These are phyloP conservation scores for Hydrangea macrophylla DNA, from an alignment of 148 eudicot genomes.

Conservation along the genomic window DNA sequence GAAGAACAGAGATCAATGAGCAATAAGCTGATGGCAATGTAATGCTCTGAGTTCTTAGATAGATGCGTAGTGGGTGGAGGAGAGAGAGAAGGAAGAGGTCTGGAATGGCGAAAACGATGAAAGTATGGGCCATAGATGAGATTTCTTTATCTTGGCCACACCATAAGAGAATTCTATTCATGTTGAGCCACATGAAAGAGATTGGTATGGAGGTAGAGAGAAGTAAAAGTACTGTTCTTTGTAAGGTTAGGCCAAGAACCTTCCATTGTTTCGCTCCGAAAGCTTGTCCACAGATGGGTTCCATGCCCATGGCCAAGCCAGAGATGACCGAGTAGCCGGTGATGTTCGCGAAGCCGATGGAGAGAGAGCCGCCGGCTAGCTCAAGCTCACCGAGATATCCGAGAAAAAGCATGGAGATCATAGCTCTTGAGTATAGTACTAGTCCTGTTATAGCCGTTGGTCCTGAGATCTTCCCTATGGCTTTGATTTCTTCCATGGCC, in stretches of 20 bases:
- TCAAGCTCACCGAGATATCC: conserved; percentile 89
- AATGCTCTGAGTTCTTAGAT: conserved; percentile 69
- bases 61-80: conserved; percentile 74
- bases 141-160: conserved; percentile 79
- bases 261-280: conserved; percentile 82
- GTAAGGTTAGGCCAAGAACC: conserved; percentile 73
- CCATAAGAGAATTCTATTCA: conserved; percentile 59
- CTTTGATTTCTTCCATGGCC: conserved; percentile 78
- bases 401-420: conserved; percentile 96
- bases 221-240: conserved; percentile 77
- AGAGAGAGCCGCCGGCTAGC: conserved; percentile 84
- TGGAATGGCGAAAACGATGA: conserved; percentile 67
- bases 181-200: conserved; percentile 77
- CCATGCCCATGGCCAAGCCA: conserved; percentile 99
- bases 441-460: conserved; percentile 83
- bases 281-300: conserved; percentile 95
- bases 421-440: conserved; percentile 70
- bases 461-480: conserved; percentile 80
- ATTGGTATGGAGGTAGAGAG: conserved; percentile 68
- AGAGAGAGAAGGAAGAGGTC: conserved; percentile 74
- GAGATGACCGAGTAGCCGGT: conserved; percentile 93
- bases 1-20: conserved; percentile 46
- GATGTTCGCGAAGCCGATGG: conserved; percentile 90
- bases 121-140: conserved; percentile 59
- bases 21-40: conserved; percentile 74